Evolutionary conservation across 768 basidiomycete species (phyloP).

Genomic region (Suillus clintonianus): DNA sequence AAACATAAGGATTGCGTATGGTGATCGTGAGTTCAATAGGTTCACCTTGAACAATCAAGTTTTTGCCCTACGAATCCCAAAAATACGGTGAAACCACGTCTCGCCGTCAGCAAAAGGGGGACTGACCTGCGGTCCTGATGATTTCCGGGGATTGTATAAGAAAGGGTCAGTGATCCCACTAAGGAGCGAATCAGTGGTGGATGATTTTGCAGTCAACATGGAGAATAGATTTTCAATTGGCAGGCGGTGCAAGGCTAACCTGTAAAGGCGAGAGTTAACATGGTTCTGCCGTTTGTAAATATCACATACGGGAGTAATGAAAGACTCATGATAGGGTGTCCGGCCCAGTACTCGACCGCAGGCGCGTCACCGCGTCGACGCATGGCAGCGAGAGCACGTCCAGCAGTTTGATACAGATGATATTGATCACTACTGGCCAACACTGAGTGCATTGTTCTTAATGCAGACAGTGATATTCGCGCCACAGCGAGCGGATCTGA

Average conservation of each 20-base stretch:
- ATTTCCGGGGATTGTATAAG: slow-evolving; percentile 86
- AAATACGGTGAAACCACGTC: not conserved
- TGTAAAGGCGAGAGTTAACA: slow-evolving; percentile 27
- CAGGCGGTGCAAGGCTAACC: slow-evolving; percentile 68
- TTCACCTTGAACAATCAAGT: slow-evolving; percentile 81
- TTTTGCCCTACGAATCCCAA: slow-evolving; percentile 45
- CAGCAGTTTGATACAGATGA: slow-evolving; percentile 72
- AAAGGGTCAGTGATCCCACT: slow-evolving; percentile 75
- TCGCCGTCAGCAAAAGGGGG: not conserved
- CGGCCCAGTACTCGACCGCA: slow-evolving; percentile 84
- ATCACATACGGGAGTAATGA: slow-evolving; percentile 69
- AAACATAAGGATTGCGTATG: slow-evolving; percentile 89
- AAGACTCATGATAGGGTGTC: slow-evolving; percentile 76
- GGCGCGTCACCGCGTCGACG: slow-evolving; percentile 75
- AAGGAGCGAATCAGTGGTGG: slow-evolving; percentile 49
- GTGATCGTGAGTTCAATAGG: slow-evolving; percentile 78
- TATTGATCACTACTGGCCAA: slow-evolving; percentile 78
- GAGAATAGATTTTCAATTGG: slow-evolving; percentile 74
- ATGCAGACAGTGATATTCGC: slow-evolving; percentile 85
- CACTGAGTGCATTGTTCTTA: slow-evolving; percentile 70
- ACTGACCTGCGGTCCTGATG: slow-evolving; percentile 57
- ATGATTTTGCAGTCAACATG: slow-evolving; percentile 43
- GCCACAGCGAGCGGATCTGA: slow-evolving; percentile 84
- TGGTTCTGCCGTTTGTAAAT: slow-evolving; percentile 5
- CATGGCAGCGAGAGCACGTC: slow-evolving; percentile 71